phyloP scores from a whole-genome alignment of 768 basidiomycete species.

The Lepiota venenata region DNA sequence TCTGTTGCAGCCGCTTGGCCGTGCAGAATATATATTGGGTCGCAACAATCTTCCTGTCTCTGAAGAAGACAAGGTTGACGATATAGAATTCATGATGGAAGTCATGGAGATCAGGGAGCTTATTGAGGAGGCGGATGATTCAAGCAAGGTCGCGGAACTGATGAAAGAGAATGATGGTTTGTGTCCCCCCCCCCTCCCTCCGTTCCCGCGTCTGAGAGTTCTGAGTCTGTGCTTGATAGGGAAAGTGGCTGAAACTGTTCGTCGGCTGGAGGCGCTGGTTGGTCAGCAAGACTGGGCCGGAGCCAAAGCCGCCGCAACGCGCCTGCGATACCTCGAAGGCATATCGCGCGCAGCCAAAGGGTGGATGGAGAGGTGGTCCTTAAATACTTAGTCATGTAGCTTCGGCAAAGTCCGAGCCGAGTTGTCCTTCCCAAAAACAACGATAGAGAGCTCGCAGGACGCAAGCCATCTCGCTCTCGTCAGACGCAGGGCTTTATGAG shows the following conservation, averaged over 20 bases:
- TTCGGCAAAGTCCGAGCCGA: slow-evolving; percentile 10
- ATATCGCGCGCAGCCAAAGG: slow-evolving; percentile 50
- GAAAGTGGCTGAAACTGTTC: slow-evolving; percentile 44
- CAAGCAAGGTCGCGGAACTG: slow-evolving; percentile 47
- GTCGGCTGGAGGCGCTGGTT: slow-evolving; percentile 47
- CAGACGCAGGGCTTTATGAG: slow-evolving; percentile 39
- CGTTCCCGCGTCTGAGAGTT: slow-evolving; percentile 1
- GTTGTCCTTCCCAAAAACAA: not conserved
- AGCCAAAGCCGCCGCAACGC: slow-evolving; percentile 58
- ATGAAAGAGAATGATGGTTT: slow-evolving; percentile 51
- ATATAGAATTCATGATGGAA: slow-evolving; percentile 66
- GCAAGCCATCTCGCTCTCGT: not conserved
- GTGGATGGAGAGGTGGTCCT: slow-evolving; percentile 30
- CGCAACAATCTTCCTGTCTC: slow-evolving; percentile 52
- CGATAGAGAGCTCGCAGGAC: not conserved
- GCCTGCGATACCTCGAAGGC: slow-evolving; percentile 70
- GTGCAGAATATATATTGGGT: slow-evolving; percentile 79
- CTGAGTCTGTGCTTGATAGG: slow-evolving; percentile 31
- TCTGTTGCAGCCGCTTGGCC: slow-evolving; percentile 66
- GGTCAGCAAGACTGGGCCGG: slow-evolving; percentile 48
- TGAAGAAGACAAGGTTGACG: slow-evolving; percentile 72
- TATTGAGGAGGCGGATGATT: slow-evolving; percentile 60
- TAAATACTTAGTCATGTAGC: slow-evolving; percentile 3
- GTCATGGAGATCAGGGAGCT: slow-evolving; percentile 79
- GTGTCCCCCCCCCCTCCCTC: slow-evolving; percentile 14